Evolutionary conservation across 75 land plant species (phyloP).

Genomic region (Cryptomeria japonica): DNA sequence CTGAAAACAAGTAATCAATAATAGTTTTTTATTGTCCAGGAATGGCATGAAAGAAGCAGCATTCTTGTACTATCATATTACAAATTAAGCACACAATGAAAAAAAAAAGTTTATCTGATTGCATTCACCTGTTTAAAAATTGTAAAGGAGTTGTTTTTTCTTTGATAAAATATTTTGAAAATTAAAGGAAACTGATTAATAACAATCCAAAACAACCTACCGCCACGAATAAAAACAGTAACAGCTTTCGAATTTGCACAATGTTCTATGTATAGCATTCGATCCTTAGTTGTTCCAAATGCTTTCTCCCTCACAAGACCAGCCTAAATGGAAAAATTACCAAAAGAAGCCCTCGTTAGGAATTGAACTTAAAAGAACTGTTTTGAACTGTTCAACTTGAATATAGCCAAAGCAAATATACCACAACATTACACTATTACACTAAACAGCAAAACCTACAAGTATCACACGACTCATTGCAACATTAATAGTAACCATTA

Average conservation of each 20-base stretch:
- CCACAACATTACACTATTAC: neutral
- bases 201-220: conserved; percentile 34
- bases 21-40: neutral
- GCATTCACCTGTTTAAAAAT: neutral
- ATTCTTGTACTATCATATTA: neutral
- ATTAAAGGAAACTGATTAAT: neutral
- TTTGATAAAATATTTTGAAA: neutral
- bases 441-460: neutral
- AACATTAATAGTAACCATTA: conserved; percentile 9
- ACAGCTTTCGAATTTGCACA: conserved; percentile 98
- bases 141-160: neutral
- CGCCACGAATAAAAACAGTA: conserved; percentile 96
- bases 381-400: neutral
- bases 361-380: neutral
- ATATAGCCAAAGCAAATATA: neutral
- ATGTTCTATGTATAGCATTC: conserved; percentile 97
- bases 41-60: neutral
- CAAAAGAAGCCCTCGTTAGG: neutral
- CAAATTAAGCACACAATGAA: neutral
- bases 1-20: neutral
- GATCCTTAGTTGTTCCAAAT: conserved; percentile 96
- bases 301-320: conserved; percentile 95
- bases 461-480: neutral
- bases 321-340: conserved; percentile 48
- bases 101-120: neutral